phyloP scores from a whole-genome alignment of 1,284 basidiomycete species.

The Rhizoctonia solani region DNA sequence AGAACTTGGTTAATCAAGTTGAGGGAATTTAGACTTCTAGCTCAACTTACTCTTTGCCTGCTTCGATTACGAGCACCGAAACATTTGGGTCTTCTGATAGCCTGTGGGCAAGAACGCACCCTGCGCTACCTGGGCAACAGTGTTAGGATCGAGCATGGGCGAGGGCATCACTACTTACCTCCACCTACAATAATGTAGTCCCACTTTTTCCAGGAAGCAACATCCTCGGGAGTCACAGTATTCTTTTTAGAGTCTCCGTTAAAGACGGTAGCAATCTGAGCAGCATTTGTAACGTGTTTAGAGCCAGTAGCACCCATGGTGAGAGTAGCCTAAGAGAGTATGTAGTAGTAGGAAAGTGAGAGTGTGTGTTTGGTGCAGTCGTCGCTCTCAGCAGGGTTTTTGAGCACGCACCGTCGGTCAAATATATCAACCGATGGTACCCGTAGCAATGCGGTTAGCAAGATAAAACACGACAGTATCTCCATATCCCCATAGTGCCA shows the following conservation, averaged over 20 bases:
- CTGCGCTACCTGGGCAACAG: constrained; percentile 46
- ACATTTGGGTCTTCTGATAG: constrained; percentile 47
- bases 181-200: constrained; percentile 32
- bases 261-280: not conserved
- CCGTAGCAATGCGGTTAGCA: too few species aligned
- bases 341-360: not conserved
- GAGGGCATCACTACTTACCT: not conserved
- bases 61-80: constrained; percentile 41
- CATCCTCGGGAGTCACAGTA: constrained; percentile 6
- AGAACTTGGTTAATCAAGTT: not conserved
- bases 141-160: not conserved
- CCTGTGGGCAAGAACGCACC: constrained; percentile 50
- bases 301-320: constrained; percentile 12
- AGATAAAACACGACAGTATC: too few species aligned
- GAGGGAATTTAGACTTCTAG: not conserved
- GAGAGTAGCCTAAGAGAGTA: not conserved
- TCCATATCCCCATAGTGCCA: too few species aligned
- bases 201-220: constrained; percentile 17
- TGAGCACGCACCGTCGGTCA: too few species aligned
- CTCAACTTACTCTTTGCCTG: constrained; percentile 35
- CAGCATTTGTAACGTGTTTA: constrained; percentile 17
- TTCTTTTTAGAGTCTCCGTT: not conserved
- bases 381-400: too few species aligned
- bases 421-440: too few species aligned
- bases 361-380: not conserved